phyloP scores from a whole-genome alignment of 495 filamentous ascomycete genomes.

The Xylaria scruposa region DNA sequence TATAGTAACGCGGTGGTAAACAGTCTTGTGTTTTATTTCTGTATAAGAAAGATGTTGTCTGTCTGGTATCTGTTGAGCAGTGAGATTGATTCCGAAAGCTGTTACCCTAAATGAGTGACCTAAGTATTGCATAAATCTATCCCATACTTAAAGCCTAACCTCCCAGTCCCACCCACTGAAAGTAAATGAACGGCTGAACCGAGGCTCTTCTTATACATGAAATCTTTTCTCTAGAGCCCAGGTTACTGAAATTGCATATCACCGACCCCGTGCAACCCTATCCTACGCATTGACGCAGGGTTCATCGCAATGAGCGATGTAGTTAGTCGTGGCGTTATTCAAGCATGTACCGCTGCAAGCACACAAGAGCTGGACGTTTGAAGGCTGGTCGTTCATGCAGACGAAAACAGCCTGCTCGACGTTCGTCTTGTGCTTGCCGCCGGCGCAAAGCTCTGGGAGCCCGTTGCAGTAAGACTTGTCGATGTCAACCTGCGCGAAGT shows the following conservation, averaged over 20 bases:
- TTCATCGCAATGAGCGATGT: constrained; percentile 42
- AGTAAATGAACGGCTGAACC: not conserved
- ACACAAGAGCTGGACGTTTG: constrained; percentile 46
- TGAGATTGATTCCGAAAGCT: no score
- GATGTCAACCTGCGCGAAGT: constrained; percentile 47
- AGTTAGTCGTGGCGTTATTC: constrained; percentile 43
- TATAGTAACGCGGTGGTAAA: no score
- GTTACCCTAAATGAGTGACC: not conserved
- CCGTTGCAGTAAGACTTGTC: constrained; percentile 51
- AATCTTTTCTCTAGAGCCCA: not conserved
- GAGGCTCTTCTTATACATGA: not conserved
- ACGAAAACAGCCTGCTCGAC: constrained; percentile 50
- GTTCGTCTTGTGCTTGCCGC: constrained; percentile 48
- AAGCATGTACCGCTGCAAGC: constrained; percentile 47
- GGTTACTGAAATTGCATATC: not conserved
- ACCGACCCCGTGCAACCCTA: no score
- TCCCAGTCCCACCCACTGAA: no score
- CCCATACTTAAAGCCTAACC: not conserved
- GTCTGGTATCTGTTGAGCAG: not conserved
- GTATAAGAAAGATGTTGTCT: not conserved
- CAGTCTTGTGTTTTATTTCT: not conserved
- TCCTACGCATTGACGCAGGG: constrained; percentile 36
- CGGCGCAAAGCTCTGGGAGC: constrained; percentile 45
- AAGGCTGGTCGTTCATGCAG: constrained; percentile 45
- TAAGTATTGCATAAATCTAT: not conserved